Evolutionary conservation across 495 filamentous ascomycete species (phyloP), one percentile per base, ranked within the genome.

Genomic region (Glutinoglossum americanum): DNA sequence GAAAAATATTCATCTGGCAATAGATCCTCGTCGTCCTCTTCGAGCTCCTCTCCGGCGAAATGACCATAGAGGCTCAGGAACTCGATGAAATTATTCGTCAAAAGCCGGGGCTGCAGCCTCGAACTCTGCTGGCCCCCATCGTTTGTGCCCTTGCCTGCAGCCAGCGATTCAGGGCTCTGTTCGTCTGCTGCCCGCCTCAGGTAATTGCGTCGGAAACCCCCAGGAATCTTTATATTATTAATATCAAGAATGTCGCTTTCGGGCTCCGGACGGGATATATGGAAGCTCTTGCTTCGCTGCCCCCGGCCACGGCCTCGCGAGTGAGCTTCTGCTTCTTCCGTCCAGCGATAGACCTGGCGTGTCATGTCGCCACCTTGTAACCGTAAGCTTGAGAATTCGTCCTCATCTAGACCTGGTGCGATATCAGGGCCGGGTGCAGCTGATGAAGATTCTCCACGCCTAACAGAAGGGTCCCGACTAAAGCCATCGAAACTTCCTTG

Each of bases 301-400:
- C 71, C 71, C 62, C 71, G 74, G 35, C 69, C 72, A 26, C 78
- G 76, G 60, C 76, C 74, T 51, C 78, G 74, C 32, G 66, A 66
- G 27, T 72, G 68, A 19, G 74, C 70, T 62, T 82, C 74, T 19
- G 83, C 83, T 64, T 93, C 85, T 65, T 95, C 87, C 1, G 87
- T 85, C 83, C 90, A 96, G 47, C 84, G 81, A 67, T 98, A 98
- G 55, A 98, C 89, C 54, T 92, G 84, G 56, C 92, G 74, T 27
- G 89, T 95, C 41, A 96, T 83, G 66, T 98, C 92, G 37, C 92
- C 92, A 32, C 92, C 92, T 63, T 96, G 93, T 47, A 97, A 70
- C 62, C 80, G 80, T 62, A 98, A 68, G 68, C 89, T 95, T 28
- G 89, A 96, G 65, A 98, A 98, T 63, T 93, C 86, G 28, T 89